These are phyloP conservation scores for Mycosarcoma mackinlayi DNA, from an alignment of 1,284 basidiomycete genomes.

Conservation along the genomic window DNA sequence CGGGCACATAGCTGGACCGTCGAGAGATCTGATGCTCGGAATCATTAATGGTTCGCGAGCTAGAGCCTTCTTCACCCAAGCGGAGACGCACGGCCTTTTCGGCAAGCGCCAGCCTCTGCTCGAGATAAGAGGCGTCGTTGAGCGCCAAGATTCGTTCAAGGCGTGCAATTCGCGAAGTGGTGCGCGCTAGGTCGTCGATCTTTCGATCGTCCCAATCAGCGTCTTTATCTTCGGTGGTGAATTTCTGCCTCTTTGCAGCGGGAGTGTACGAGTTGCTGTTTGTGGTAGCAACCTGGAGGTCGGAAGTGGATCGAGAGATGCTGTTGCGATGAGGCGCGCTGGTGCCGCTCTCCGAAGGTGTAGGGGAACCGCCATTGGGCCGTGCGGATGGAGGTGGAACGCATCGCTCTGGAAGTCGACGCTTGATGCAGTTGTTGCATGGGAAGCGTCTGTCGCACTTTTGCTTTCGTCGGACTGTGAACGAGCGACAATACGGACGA, in stretches of 20 bases:
- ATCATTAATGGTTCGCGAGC: conserved; percentile 4
- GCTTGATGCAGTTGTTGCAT: conserved; percentile 56
- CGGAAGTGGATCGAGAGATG: conserved; percentile 33
- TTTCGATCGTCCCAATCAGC: conserved; percentile 39
- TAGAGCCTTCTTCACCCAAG: conserved; percentile 23
- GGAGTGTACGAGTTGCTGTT: conserved; percentile 1
- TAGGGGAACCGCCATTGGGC: conserved; percentile 17
- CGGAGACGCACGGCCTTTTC: conserved; percentile 38
- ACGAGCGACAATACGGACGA: not conserved
- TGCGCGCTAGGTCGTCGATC: conserved; percentile 41
- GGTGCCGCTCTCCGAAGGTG: conserved; percentile 24
- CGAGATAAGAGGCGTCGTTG: conserved; percentile 38
- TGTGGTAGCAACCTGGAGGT: conserved; percentile 12
- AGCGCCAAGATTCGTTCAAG: conserved; percentile 44
- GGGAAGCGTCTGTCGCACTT: conserved; percentile 55
- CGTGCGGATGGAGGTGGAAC: conserved; percentile 43
- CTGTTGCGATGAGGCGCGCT: conserved; percentile 17
- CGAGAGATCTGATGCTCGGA: conserved; percentile 21
- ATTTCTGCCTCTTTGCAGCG: conserved; percentile 17
- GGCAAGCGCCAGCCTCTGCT: conserved; percentile 41
- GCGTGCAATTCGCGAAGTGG: conserved; percentile 38
- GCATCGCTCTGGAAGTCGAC: conserved; percentile 45
- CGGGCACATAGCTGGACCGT: conserved; percentile 29
- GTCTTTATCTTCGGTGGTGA: conserved; percentile 20
- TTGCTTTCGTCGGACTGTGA: conserved; percentile 48